A percentile compares a stretch with the other conserved stretches of the same genome.
Conservation (phyloP, 2,329 filamentous ascomycete genomes). For the Juglanconis juglandina region DNA sequence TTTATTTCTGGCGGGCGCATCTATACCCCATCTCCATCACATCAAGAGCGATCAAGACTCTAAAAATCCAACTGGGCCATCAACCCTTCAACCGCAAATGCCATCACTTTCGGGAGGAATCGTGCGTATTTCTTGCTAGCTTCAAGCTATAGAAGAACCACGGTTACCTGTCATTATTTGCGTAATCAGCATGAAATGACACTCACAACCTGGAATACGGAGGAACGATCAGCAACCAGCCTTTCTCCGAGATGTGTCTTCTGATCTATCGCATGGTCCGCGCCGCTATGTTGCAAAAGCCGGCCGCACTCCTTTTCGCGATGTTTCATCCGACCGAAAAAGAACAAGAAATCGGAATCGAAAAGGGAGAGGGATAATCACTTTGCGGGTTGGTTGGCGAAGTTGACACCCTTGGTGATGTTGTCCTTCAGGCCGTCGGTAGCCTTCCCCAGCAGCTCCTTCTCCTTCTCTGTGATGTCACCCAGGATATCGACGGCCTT, state of each 20-base stretch:
- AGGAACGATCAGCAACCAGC: conserved; percentile 15
- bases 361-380: conserved; percentile 48
- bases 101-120: conserved; percentile 2
- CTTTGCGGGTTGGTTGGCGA: conserved; percentile 83
- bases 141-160: conserved; percentile 3
- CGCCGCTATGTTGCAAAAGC: conserved; percentile 11
- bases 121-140: conserved; percentile 8
- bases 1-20: conserved; percentile 14
- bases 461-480: conserved; percentile 79
- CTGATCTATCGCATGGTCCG: conserved; percentile 11
- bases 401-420: conserved; percentile 89
- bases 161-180: conserved; percentile 1
- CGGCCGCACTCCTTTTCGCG: conserved; percentile 6
- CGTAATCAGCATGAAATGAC: conserved; percentile 1
- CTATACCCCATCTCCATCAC: conserved; percentile 14
- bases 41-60: neutral
- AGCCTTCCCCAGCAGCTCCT: conserved; percentile 75
- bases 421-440: conserved; percentile 82
- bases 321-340: conserved; percentile 13
- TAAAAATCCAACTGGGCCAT: neutral
- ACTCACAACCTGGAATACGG: conserved; percentile 19
- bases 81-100: neutral
- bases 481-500: conserved; percentile 79
- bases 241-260: conserved; percentile 4
- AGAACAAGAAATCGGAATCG: conserved; percentile 18